Evolutionary conservation across 2,329 filamentous ascomycete species (phyloP).

Genomic region (Mollisia scopiformis): DNA sequence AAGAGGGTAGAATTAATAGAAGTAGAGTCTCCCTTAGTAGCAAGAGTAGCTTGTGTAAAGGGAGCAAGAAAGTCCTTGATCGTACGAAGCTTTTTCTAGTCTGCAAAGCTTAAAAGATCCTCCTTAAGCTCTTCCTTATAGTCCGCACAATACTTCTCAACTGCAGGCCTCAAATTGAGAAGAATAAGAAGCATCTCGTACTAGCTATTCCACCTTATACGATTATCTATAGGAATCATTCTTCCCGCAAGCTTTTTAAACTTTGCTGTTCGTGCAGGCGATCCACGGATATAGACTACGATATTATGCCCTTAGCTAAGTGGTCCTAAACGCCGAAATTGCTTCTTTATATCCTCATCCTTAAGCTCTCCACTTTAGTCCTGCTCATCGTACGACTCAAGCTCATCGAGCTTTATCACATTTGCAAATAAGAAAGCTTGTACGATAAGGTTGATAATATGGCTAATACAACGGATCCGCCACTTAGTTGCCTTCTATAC

Average conservation of each 20-base stretch:
- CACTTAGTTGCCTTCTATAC: neutral
- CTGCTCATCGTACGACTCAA: slow-evolving; percentile 5
- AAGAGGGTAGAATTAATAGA: slow-evolving; percentile 1
- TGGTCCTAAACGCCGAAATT: neutral
- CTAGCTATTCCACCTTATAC: neutral
- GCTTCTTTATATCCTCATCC: neutral
- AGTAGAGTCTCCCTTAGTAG: neutral
- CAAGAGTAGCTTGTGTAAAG: neutral
- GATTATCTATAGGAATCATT: slow-evolving; percentile 3
- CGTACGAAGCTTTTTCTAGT: neutral
- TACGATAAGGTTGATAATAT: slow-evolving; percentile 10
- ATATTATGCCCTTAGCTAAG: slow-evolving; percentile 3
- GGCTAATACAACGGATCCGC: slow-evolving; percentile 2
- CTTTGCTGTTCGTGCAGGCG: neutral
- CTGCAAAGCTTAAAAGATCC: neutral
- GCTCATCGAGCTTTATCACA: neutral
- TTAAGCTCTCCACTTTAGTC: neutral
- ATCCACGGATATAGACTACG: neutral
- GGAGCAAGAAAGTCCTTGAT: neutral
- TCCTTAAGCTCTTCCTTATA: slow-evolving; percentile 2
- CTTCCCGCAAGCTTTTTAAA: neutral
- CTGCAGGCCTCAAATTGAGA: neutral
- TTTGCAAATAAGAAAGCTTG: slow-evolving; percentile 3
- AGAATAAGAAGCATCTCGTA: slow-evolving; percentile 1
- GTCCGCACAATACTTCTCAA: neutral